These are phyloP conservation scores for Eudorina sp. DNA, from an alignment of 139 green algal genomes.

Conservation along the genomic window DNA sequence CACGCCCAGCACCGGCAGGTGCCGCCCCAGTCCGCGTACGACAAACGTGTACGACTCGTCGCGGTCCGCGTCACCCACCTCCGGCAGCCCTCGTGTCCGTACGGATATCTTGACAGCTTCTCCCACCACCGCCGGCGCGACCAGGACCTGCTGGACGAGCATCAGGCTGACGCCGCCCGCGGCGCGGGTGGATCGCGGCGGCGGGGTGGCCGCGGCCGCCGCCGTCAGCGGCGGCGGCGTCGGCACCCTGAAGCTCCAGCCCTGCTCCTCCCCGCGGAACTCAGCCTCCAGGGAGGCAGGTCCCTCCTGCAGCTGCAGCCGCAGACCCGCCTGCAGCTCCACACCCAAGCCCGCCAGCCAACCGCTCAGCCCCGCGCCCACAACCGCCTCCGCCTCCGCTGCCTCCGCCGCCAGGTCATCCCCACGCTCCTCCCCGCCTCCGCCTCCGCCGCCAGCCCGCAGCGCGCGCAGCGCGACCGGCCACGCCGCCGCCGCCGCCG, in stretches of 20 bases:
- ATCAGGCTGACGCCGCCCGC: background rate
- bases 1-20: slow-evolving; percentile 10
- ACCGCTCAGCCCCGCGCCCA: background rate
- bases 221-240: background rate
- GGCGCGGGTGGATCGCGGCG: background rate
- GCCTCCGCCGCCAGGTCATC: background rate
- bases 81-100: background rate
- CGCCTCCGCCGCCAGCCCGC: background rate
- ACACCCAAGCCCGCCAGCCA: background rate
- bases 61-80: background rate
- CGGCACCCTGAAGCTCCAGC: background rate
- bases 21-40: background rate
- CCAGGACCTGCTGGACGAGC: background rate
- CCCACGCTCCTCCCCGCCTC: background rate
- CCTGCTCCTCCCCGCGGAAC: background rate
- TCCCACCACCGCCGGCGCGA: background rate
- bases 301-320: background rate
- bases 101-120: background rate
- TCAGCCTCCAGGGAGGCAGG: background rate
- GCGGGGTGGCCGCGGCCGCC: background rate
- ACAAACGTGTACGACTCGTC: background rate
- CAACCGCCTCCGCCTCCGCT: background rate
- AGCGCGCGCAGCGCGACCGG: background rate
- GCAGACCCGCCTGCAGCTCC: background rate
- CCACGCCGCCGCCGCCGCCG: no score